phyloP scores from a whole-genome alignment of 1,139 yeast species.

The Yamadazyma dushanensis region DNA sequence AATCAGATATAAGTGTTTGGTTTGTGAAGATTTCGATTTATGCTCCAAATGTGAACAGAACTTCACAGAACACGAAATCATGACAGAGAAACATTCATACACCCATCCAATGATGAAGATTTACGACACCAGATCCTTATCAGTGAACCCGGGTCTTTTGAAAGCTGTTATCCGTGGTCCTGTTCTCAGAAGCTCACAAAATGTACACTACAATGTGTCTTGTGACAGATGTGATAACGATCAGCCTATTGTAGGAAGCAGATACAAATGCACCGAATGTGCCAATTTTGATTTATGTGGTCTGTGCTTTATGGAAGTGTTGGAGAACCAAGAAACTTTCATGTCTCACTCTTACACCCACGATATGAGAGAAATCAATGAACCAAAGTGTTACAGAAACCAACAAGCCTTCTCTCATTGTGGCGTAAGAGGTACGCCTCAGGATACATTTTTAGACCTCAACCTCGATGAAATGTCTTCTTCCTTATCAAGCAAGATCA shows the following conservation, averaged over 20 bases:
- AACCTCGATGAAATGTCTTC: conserved; percentile 25
- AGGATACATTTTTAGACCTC: conserved; percentile 26
- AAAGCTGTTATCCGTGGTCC: background rate
- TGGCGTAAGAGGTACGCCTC: background rate
- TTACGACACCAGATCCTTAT: conserved; percentile 18
- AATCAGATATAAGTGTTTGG: conserved; percentile 52
- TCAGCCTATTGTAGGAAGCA: conserved; percentile 39
- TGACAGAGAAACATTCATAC: conserved; percentile 21
- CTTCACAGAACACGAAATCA: conserved; percentile 11
- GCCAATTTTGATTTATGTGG: conserved; percentile 56
- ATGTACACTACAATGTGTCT: conserved; percentile 20
- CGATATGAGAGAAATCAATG: conserved; percentile 28
- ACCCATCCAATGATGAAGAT: conserved; percentile 36
- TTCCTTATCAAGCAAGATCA: conserved; percentile 22
- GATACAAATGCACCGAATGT: conserved; percentile 57
- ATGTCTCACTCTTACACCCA: conserved; percentile 27
- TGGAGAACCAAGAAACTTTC: conserved; percentile 11
- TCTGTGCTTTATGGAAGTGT: conserved; percentile 36
- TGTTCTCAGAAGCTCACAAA: conserved; percentile 1
- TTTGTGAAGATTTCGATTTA: conserved; percentile 57
- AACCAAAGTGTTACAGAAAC: conserved; percentile 16
- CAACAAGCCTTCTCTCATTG: background rate
- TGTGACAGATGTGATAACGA: conserved; percentile 46
- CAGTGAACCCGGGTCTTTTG: conserved; percentile 8
- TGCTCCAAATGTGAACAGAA: conserved; percentile 50